Conservation (phyloP, 2,329 filamentous ascomycete genomes). For the Cryphonectria naterciae region DNA sequence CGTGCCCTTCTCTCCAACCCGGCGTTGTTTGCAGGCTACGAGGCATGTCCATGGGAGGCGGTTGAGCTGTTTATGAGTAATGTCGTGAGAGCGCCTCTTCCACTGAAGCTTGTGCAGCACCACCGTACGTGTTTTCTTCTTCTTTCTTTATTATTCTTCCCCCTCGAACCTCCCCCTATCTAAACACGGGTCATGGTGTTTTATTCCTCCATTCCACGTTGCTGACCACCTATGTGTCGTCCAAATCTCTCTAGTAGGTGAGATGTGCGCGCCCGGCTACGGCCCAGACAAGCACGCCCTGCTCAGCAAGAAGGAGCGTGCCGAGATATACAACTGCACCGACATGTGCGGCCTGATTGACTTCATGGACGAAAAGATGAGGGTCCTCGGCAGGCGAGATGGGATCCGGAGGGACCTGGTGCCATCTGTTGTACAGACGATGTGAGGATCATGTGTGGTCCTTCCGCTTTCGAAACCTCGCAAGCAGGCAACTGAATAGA, state of each 20-base stretch:
- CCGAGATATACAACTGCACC: constrained; percentile 50
- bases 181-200: too few species aligned
- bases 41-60: constrained; percentile 63
- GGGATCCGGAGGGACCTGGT: constrained; percentile 31
- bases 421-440: not conserved
- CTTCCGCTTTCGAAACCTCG: not conserved
- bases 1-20: constrained; percentile 71
- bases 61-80: constrained; percentile 66
- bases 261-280: constrained; percentile 67
- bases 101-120: constrained; percentile 66
- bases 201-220: not conserved
- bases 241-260: constrained; percentile 45
- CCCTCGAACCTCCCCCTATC: not conserved
- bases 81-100: constrained; percentile 60
- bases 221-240: not conserved
- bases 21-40: constrained; percentile 62
- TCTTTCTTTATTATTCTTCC: not conserved
- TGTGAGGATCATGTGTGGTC: not conserved
- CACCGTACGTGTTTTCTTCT: constrained; percentile 45
- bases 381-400: constrained; percentile 31
- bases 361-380: constrained; percentile 58
- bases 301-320: constrained; percentile 60
- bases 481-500: not conserved
- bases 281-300: constrained; percentile 55
- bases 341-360: constrained; percentile 64